These are phyloP conservation scores for Cinchona pubescens DNA, from an alignment of 257 asterid species.

Conservation along the genomic window DNA sequence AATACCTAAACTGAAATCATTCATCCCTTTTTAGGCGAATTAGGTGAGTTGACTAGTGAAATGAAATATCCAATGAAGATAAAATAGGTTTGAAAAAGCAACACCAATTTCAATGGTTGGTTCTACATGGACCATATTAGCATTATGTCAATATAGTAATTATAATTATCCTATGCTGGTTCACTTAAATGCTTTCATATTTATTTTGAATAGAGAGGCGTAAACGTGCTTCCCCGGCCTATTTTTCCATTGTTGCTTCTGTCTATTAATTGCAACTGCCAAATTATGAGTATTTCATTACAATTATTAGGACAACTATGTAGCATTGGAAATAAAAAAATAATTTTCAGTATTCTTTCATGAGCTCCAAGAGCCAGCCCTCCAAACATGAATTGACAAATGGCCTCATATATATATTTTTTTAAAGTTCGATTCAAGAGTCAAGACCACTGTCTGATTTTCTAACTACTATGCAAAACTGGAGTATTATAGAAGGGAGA, in stretches of 20 bases:
- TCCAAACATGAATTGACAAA: constrained; percentile 11
- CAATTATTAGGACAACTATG: constrained; percentile 9
- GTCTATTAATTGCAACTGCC: not conserved
- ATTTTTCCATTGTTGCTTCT: not conserved
- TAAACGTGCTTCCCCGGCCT: not conserved
- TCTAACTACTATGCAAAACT: not conserved
- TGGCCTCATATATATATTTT: not conserved
- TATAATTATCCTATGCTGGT: too few relatives aligned
- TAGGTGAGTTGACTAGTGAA: constrained; percentile 21
- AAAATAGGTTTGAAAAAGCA: not conserved
- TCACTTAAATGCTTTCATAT: too few relatives aligned
- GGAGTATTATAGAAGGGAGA: constrained; percentile 18
- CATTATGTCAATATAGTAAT: too few relatives aligned
- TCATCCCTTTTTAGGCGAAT: not conserved
- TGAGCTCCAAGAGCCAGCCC: constrained; percentile 26
- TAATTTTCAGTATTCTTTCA: constrained; percentile 21
- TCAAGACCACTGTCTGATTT: not conserved
- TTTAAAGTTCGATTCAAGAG: not conserved
- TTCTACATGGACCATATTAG: constrained; percentile 8
- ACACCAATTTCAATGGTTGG: constrained; percentile 11
- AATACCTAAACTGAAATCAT: too few relatives aligned
- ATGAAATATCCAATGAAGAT: not conserved
- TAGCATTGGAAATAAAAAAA: not conserved
- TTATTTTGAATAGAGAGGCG: not conserved
- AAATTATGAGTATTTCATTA: not conserved